Conservation (phyloP, 23 red algal genomes). For the Gracilariopsis chorda region DNA sequence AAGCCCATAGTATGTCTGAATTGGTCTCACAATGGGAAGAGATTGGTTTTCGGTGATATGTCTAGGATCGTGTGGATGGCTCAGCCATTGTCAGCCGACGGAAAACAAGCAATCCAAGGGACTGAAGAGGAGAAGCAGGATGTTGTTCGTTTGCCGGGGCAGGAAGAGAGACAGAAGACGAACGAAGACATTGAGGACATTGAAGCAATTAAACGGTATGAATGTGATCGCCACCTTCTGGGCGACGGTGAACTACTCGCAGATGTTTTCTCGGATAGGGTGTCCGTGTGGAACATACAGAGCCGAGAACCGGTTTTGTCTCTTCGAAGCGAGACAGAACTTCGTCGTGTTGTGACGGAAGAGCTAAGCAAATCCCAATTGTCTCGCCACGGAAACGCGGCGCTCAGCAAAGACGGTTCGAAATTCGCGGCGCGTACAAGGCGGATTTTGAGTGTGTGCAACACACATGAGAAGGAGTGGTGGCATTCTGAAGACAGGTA, state of each 20-base stretch:
- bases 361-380: neutral
- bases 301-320: neutral
- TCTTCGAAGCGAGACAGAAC: too few species aligned
- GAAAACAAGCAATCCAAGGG: neutral
- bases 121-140: neutral
- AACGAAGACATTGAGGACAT: neutral
- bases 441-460: neutral
- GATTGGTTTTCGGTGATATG: neutral
- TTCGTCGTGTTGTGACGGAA: too few species aligned
- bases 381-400: neutral
- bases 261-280: neutral
- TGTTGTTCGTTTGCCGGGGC: neutral
- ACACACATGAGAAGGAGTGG: too few species aligned
- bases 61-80: neutral
- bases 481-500: too few species aligned
- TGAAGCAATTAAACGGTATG: too few species aligned
- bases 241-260: neutral
- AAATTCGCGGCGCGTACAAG: neutral
- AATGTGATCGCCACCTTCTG: too few species aligned
- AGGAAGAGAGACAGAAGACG: neutral
- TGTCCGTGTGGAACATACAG: neutral
- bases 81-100: neutral
- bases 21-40: neutral
- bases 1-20: neutral
- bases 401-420: neutral